Base-by-base conservation (phyloP, 2,329 filamentous ascomycete species). In the Dactylellina parvicollis region DNA sequence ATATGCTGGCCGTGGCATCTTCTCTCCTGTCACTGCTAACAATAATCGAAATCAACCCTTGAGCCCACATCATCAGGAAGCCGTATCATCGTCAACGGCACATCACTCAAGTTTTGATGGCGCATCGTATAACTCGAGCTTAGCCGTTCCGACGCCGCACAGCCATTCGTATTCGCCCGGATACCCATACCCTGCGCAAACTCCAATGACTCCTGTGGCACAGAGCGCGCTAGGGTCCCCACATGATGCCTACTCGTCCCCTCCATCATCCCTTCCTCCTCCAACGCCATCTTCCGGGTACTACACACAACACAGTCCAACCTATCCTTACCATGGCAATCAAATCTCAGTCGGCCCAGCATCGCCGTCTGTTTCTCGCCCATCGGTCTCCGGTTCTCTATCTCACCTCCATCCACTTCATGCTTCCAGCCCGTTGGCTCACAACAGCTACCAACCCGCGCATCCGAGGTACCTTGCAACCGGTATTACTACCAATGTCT, bases 231-330 rank as follows among this genome's bases (percentile, higher is more conserved):
- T 73, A 4, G 36, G 52, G 26, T 73, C 69, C 20, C 69, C 69
- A 16, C 69, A 73, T 28, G 69, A 73, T 40, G 69, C 69, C 3
- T 73, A 73, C 32, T 60, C 60, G 3, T 61, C 60, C 12, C 60
- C 60, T n/a, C 69, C 69, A 12, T 73, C 69, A 7, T 73, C 69
- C 3, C 60, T 73, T 7, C 69, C 69, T 24, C 69, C 69, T 16
- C 69, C 69, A 12, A 73, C 69, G 5, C 69, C 69, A 14, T 73
- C 69, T 3, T 73, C 69, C 2, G 60, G 69, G 0, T 73, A 73
- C 26, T 73, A 73, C 38, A 22, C 60, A 18, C 69, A 73, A 16
- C 69, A 73, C 22, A 73, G 54, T 22, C 69, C 69, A 3, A 49
- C 44, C 10, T 73, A 73, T 44, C 54, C 52, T 47, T 73, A 65